A percentile compares a stretch with the other conserved stretches of the same genome.
Evolutionary conservation across 257 asterid species (phyloP).

Genomic region (Nicotiana noctiflora): DNA sequence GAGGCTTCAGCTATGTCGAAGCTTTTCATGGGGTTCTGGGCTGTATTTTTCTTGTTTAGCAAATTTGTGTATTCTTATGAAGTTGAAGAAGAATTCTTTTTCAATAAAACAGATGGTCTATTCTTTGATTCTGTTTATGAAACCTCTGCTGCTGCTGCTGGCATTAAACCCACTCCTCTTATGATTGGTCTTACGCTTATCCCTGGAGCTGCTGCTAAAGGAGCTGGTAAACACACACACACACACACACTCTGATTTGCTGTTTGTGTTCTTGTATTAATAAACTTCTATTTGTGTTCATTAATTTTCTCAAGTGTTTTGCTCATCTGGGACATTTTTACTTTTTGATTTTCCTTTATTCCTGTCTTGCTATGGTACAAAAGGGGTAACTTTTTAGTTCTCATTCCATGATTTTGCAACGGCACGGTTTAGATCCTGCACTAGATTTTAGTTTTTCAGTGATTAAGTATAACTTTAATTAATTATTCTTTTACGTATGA

Average conservation of each 20-base stretch:
- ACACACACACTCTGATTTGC: not conserved
- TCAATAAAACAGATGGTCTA: constrained; percentile 37
- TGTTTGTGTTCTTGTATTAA: not conserved
- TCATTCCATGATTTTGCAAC: not conserved
- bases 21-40: not conserved
- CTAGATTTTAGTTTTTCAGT: not conserved
- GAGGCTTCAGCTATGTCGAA: not conserved
- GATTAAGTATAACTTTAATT: not conserved
- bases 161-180: constrained; percentile 40
- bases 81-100: constrained; percentile 39
- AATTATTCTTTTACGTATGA: not conserved
- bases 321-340: not conserved
- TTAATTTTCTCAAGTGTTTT: not conserved
- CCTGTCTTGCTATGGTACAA: not conserved
- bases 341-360: not conserved
- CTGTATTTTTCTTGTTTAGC: constrained; percentile 8
- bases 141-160: constrained; percentile 25
- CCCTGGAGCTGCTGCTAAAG: constrained; percentile 76
- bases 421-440: not conserved
- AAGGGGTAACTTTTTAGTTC: not conserved
- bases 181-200: constrained; percentile 79
- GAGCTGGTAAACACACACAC: constrained; percentile 50
- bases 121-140: constrained; percentile 9
- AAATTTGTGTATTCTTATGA: constrained; percentile 46
- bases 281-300: not conserved